Base-by-base conservation (phyloP, 2,329 filamentous ascomycete species). In the Ascochyta lentis region DNA sequence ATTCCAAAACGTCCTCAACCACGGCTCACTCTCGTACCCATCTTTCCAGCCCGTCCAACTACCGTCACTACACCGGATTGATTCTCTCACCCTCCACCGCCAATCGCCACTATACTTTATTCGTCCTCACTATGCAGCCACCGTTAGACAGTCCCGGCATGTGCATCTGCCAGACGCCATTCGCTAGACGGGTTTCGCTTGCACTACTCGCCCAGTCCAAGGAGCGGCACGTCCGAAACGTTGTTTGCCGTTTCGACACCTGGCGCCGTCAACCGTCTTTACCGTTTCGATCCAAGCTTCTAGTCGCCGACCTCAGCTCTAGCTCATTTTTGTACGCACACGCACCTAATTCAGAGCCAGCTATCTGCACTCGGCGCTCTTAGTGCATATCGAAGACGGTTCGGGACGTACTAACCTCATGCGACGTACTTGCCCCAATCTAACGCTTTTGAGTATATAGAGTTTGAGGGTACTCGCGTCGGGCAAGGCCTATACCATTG, bases 171-270 rank as follows among this genome's bases (percentile, higher is more conserved):
- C 40, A 34, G 16, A 27, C 40, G 35, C 52, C 35, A 49, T 41
- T 46, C 41, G 40, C 52, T 55, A 55, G 41, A 43, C 38, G 27
- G 39, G 3, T 16, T 44, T 41, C 31, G 37, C 41, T 46, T 27
- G 26, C 46, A 23, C 41, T 44, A 56, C 47, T 56, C 53, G 53
- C 53, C 53, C 47, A 48, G 53, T 40, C n/a, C 31, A 51, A 38
- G 48, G 47, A 44, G 53, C 53, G 53, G 53, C 47, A 33, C 47
- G 52, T 50, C 52, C 52, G 46, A 55, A 50, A 56, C 53, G 47
- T 46, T 51, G 33, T 33, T 38, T 35, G 48, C 51, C 48, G 53
- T 56, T 51, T 56, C 46, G 41, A 46, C 42, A 47, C 47, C 48
- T 31, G 38, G 42, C 38, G 53, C 47, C 42, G 42, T 56, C 53